Evolutionary conservation across 208 protist genomes (phyloP), one percentile per base, ranked within the genome.

Genomic region (Leishmania turanica): DNA sequence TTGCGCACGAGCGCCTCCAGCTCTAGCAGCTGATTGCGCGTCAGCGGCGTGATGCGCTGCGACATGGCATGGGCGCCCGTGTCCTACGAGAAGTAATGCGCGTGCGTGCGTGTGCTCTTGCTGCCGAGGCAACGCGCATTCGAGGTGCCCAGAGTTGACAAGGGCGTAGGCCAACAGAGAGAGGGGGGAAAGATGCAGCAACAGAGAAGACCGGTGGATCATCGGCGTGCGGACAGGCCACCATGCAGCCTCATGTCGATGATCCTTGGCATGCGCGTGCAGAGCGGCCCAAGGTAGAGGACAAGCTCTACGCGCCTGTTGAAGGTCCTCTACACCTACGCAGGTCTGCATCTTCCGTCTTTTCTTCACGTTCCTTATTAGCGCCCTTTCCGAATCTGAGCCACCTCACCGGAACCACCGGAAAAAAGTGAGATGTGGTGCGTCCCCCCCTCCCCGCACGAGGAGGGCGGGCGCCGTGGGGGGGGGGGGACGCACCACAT

Each of bases 21-120:
- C 70, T 96, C 90, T 8, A 96, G 83, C 56, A 96, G 79, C 84
- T 96, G 92, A 69, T 84, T 91, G 66, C 92, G 92, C 69, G 87
- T 90, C 64, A 96, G 75, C 56, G 92, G 90, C 5, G 90, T 91
- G 45, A 96, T 84, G 65, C 90, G 90, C 47, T 88, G 78, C 0
- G 85, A 84, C 86, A 89, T 89, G 76, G 49, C 24, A 3, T 56
- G 70, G 1, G 47, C 70, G 47, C 70, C 27, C 17, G n/a, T 75
- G 70, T 24, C 40, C 3, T 27, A 8, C n/a, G 40, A 24, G 40
- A 56, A 49, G 4, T 40, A 56, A 56, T 58, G 47, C 34, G 47
- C 5, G 47, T 56, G 47, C 17, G 70, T 42, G 70, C 31, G 70
- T 56, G 9, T 75, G 70, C n/a, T 56, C 15, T 17, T 75, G 70